Evolutionary conservation across 306 rosid species (phyloP).

Genomic region (Dicorynia guianensis): DNA sequence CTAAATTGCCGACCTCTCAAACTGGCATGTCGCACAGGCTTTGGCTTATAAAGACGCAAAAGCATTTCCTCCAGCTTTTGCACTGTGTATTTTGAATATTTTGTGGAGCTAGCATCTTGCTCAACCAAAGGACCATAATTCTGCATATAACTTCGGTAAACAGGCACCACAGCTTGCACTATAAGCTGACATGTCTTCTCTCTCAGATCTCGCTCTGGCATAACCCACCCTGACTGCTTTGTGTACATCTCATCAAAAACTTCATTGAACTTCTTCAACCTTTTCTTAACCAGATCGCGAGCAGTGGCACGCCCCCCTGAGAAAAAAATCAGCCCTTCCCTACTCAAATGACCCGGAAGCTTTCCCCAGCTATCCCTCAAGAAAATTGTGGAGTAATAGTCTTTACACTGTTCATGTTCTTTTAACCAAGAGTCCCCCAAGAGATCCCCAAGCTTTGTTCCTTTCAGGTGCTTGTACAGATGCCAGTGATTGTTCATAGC

Average conservation of each 20-base stretch:
- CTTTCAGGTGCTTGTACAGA: slow-evolving; percentile 81
- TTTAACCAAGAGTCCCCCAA: slow-evolving; percentile 71
- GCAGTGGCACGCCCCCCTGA: slow-evolving; percentile 99
- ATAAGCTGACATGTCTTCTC: slow-evolving; percentile 89
- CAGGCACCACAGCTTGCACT: slow-evolving; percentile 96
- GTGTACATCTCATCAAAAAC: slow-evolving; percentile 82
- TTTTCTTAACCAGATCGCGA: slow-evolving; percentile 97
- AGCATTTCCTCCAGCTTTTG: slow-evolving; percentile 94
- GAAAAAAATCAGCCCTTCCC: slow-evolving; percentile 94
- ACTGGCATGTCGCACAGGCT: slow-evolving; percentile 78
- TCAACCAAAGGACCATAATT: slow-evolving; percentile 98
- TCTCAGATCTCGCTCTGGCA: slow-evolving; percentile 79
- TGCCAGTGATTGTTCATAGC: slow-evolving; percentile 97
- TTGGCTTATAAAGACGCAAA: slow-evolving; percentile 76
- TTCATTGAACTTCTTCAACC: slow-evolving; percentile 88
- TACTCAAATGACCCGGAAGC: slow-evolving; percentile 88
- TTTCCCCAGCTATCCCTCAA: slow-evolving; percentile 95
- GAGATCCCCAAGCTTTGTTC: slow-evolving; percentile 83
- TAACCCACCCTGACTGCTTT: slow-evolving; percentile 79
- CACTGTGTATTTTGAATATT: slow-evolving; percentile 86
- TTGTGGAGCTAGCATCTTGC: slow-evolving; percentile 82
- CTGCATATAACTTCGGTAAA: slow-evolving; percentile 98
- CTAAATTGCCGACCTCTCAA: slow-evolving; percentile 71
- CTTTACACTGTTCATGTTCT: slow-evolving; percentile 88
- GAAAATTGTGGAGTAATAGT: slow-evolving; percentile 65